Percentiles rank a stretch among this genome's conserved stretches.
Evolutionary conservation across 371 early-diverging fungal species (phyloP).

Genomic region (Rhizomucor miehei): DNA sequence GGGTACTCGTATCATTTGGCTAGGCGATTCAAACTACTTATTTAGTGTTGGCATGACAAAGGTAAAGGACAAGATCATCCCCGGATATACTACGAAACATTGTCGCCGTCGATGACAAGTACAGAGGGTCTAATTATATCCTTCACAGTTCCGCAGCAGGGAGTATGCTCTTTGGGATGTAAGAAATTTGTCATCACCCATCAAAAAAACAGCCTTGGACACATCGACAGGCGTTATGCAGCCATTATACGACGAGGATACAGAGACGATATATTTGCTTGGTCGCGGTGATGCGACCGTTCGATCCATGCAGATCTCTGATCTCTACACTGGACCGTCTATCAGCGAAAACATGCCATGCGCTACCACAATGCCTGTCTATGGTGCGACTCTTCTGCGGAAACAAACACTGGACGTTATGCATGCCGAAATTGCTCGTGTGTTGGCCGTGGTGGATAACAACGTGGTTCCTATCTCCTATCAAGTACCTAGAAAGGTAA

Average conservation of each 20-base stretch:
- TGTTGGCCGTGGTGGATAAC: slow-evolving; percentile 54
- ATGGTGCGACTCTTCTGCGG: slow-evolving; percentile 65
- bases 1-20: slow-evolving; percentile 64
- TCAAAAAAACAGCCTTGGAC: slow-evolving; percentile 54
- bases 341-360: slow-evolving; percentile 52
- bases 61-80: slow-evolving; percentile 18
- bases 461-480: slow-evolving; percentile 64
- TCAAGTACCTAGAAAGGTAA: slow-evolving; percentile 65
- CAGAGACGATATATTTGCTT: slow-evolving; percentile 63
- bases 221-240: slow-evolving; percentile 61
- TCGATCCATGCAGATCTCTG: slow-evolving; percentile 60
- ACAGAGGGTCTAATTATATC: background rate
- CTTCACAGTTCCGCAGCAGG: slow-evolving; percentile 49
- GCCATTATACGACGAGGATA: slow-evolving; percentile 79
- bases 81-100: background rate
- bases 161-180: slow-evolving; percentile 75
- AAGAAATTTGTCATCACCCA: slow-evolving; percentile 53
- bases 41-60: slow-evolving; percentile 70
- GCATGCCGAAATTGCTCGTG: slow-evolving; percentile 71
- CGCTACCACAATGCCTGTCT: slow-evolving; percentile 36
- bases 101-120: background rate
- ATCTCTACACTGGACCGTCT: slow-evolving; percentile 30
- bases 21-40: slow-evolving; percentile 59
- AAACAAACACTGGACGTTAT: slow-evolving; percentile 74
- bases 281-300: slow-evolving; percentile 71